Evolutionary conservation across 2,329 filamentous ascomycete species (phyloP).

Genomic region (Byssochlamys sp.): DNA sequence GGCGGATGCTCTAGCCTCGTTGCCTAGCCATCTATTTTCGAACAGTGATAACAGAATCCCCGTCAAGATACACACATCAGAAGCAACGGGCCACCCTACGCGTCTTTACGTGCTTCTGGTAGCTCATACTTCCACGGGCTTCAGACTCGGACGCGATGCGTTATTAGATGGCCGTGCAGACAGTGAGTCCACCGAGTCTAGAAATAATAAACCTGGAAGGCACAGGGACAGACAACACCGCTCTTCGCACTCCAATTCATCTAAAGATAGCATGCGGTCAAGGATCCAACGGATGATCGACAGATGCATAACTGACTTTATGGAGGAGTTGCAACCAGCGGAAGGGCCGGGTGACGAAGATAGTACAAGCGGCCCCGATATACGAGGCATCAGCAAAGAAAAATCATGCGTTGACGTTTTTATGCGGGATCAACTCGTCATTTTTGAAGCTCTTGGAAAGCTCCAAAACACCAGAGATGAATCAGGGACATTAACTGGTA

Average conservation of each 20-base stretch:
- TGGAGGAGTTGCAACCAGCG: constrained; percentile 31
- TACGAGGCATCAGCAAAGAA: constrained; percentile 1
- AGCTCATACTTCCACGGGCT: constrained; percentile 40
- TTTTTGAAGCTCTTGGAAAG: constrained; percentile 49
- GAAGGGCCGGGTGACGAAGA: constrained; percentile 17
- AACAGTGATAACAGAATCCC: constrained; percentile 7
- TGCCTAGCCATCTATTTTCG: constrained; percentile 3
- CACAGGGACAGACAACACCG: neutral
- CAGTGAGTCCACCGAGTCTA: constrained; percentile 6
- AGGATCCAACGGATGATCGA: constrained; percentile 31
- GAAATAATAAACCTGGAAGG: neutral
- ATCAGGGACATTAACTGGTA: neutral
- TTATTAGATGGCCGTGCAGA: constrained; percentile 31
- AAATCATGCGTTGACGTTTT: constrained; percentile 44
- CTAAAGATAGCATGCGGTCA: constrained; percentile 13
- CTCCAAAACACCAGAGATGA: constrained; percentile 7
- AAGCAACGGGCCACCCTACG: constrained; percentile 35
- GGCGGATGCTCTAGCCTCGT: neutral
- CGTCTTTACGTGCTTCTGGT: constrained; percentile 48
- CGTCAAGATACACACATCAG: constrained; percentile 25
- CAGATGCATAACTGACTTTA: constrained; percentile 36
- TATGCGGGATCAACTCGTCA: constrained; percentile 50
- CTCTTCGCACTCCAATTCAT: neutral
- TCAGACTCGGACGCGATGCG: constrained; percentile 44
- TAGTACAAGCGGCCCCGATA: neutral